Percentiles rank a stretch among this genome's conserved stretches.
Conservation (phyloP, 495 filamentous ascomycete genomes). For the Neurospora sp. region DNA sequence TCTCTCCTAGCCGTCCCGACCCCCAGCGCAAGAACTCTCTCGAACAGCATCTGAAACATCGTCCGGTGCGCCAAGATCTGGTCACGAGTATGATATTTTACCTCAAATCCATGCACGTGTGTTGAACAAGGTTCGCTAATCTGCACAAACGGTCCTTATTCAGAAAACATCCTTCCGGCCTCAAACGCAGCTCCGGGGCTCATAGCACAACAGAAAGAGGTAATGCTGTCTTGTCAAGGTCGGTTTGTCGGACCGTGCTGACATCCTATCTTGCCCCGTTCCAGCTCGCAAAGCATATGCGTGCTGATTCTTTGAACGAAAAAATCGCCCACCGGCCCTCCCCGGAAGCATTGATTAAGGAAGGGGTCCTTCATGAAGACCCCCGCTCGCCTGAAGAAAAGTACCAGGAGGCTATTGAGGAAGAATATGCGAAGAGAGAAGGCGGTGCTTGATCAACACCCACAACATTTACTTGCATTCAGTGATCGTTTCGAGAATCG, state of each 20-base stretch:
- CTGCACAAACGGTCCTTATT: background rate
- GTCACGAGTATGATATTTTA: conserved; percentile 58
- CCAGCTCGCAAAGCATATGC: conserved; percentile 71
- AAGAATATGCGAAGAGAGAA: conserved; percentile 41
- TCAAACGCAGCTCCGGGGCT: conserved; percentile 65
- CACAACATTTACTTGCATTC: background rate
- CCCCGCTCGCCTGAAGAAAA: conserved; percentile 41
- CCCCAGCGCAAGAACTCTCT: conserved; percentile 73
- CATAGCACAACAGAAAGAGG: conserved; percentile 65
- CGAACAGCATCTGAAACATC: conserved; percentile 70
- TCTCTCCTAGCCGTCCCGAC: conserved; percentile 49
- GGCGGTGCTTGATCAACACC: conserved; percentile 29
- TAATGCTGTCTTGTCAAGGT: conserved; percentile 7
- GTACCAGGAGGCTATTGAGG: conserved; percentile 39
- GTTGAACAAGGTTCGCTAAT: background rate
- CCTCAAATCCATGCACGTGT: background rate
- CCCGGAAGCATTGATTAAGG: conserved; percentile 62
- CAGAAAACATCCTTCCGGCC: conserved; percentile 73
- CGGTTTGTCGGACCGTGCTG: background rate
- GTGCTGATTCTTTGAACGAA: conserved; percentile 71
- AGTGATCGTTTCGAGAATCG: background rate
- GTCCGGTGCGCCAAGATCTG: conserved; percentile 72
- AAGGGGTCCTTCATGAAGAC: conserved; percentile 65
- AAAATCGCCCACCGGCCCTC: conserved; percentile 66
- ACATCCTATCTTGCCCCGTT: background rate